Evolutionary conservation across 2,329 filamentous ascomycete genomes (phyloP).

Genomic region (Exophiala dermatitidis): DNA sequence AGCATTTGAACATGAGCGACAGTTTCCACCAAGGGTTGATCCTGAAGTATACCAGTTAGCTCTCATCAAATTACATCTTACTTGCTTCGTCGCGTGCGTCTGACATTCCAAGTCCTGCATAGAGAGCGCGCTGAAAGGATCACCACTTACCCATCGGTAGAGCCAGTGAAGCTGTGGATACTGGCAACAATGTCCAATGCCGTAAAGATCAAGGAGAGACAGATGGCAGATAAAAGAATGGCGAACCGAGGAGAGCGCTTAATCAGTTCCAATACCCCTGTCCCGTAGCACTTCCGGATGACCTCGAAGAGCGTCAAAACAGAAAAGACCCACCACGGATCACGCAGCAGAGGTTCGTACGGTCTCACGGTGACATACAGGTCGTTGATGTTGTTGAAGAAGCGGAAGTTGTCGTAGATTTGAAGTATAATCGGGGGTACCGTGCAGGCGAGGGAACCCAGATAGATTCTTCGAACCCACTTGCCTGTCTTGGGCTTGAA

Average conservation of each 20-base stretch:
- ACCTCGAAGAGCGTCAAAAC: slow-evolving; percentile 54
- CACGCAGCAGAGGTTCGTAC: slow-evolving; percentile 54
- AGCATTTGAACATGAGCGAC: slow-evolving; percentile 59
- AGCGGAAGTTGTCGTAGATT: slow-evolving; percentile 59
- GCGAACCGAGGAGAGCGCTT: slow-evolving; percentile 57
- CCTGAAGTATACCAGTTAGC: background rate
- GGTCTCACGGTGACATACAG: slow-evolving; percentile 52
- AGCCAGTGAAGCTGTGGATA: slow-evolving; percentile 34
- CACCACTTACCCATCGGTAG: slow-evolving; percentile 23
- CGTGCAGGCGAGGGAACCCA: slow-evolving; percentile 51
- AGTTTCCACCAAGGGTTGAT: slow-evolving; percentile 59
- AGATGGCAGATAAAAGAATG: slow-evolving; percentile 54
- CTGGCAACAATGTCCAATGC: slow-evolving; percentile 55
- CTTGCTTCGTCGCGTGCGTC: too few relatives aligned
- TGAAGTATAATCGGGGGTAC: slow-evolving; percentile 60
- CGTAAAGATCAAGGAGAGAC: slow-evolving; percentile 54
- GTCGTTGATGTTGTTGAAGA: slow-evolving; percentile 51
- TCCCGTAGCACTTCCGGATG: slow-evolving; percentile 46
- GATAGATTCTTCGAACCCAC: slow-evolving; percentile 39
- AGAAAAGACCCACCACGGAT: slow-evolving; percentile 64
- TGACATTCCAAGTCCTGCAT: too few relatives aligned
- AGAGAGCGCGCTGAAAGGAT: too few relatives aligned
- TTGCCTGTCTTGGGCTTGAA: slow-evolving; percentile 30
- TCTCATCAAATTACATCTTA: too few relatives aligned
- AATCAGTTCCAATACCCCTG: slow-evolving; percentile 51